A percentile compares a stretch with the other conserved stretches of the same genome.
These are phyloP conservation scores for Pistacia vera DNA, from an alignment of 345 rosid species.

Conservation along the genomic window DNA sequence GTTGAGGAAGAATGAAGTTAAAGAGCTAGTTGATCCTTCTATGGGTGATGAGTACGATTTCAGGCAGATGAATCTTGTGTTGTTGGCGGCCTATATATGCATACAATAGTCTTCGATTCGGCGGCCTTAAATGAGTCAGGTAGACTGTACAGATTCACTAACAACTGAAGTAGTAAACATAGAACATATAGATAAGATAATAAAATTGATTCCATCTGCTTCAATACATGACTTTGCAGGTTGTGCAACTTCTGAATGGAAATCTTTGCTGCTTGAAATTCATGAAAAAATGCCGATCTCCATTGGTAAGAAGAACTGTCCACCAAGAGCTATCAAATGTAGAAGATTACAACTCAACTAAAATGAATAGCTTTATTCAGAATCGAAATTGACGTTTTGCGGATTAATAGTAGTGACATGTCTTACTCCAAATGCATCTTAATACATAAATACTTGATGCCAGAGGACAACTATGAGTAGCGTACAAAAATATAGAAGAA, in stretches of 20 bases:
- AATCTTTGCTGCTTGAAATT: slow-evolving; percentile 64
- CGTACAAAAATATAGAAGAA: no score
- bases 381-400: neutral
- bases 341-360: slow-evolving; percentile 22
- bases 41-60: slow-evolving; percentile 48
- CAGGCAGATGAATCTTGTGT: slow-evolving; percentile 65
- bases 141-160: slow-evolving; percentile 1
- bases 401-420: neutral
- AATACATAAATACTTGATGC: no score
- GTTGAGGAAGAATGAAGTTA: slow-evolving; percentile 64
- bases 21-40: slow-evolving; percentile 78
- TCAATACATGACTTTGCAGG: slow-evolving; percentile 42
- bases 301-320: slow-evolving; percentile 63
- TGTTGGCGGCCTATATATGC: slow-evolving; percentile 79
- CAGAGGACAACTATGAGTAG: neutral
- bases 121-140: slow-evolving; percentile 87
- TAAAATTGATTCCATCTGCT: no score
- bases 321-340: slow-evolving; percentile 40
- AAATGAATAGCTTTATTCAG: neutral
- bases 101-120: slow-evolving; percentile 70
- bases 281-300: slow-evolving; percentile 48
- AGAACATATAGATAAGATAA: neutral
- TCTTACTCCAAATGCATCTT: no score
- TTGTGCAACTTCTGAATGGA: slow-evolving; percentile 68
- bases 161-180: slow-evolving; percentile 10